Percentiles rank a stretch among this genome's conserved stretches.
These are phyloP conservation scores for Cordia subcordata DNA, from an alignment of 257 asterid genomes.

Conservation along the genomic window DNA sequence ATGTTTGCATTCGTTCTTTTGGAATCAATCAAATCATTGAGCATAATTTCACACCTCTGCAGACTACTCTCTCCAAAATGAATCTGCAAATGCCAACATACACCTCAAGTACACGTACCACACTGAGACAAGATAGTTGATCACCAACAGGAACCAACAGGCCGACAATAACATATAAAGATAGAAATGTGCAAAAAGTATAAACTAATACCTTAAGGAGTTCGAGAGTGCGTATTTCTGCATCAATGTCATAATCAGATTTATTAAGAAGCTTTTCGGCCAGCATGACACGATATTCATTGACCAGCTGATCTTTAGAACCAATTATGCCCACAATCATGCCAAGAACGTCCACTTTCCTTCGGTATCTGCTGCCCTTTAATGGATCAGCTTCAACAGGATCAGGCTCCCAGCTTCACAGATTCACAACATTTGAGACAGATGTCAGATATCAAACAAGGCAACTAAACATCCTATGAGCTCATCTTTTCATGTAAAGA, in stretches of 20 bases:
- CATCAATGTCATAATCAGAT: conserved; percentile 90
- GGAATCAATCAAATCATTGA: conserved; percentile 91
- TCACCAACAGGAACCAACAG: background rate
- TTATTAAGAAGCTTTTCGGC: conserved; percentile 97
- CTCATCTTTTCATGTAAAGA: background rate
- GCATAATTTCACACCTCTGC: conserved; percentile 99
- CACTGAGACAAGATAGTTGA: conserved; percentile 11
- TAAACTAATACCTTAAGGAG: conserved; percentile 72
- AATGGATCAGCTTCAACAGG: conserved; percentile 92
- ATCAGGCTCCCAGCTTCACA: conserved; percentile 94
- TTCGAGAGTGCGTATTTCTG: conserved; percentile 89
- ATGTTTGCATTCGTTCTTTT: conserved; percentile 88
- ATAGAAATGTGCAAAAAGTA: conserved; percentile 18
- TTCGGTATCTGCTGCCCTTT: conserved; percentile 72
- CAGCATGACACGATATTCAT: conserved; percentile 95
- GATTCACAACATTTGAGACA: conserved; percentile 21
- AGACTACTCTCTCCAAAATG: conserved; percentile 99
- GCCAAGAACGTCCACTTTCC: conserved; percentile 95
- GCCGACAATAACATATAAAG: conserved; percentile 6
- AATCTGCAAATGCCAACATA: conserved; percentile 48
- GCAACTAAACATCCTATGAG: conserved; percentile 1
- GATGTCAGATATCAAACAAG: conserved; percentile 23
- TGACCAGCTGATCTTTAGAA: conserved; percentile 96
- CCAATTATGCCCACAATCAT: conserved; percentile 96
- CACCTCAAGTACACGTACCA: conserved; percentile 14